Conservation (phyloP, 352 stramenopile genomes). For the Halophytophthora polymorphica region DNA sequence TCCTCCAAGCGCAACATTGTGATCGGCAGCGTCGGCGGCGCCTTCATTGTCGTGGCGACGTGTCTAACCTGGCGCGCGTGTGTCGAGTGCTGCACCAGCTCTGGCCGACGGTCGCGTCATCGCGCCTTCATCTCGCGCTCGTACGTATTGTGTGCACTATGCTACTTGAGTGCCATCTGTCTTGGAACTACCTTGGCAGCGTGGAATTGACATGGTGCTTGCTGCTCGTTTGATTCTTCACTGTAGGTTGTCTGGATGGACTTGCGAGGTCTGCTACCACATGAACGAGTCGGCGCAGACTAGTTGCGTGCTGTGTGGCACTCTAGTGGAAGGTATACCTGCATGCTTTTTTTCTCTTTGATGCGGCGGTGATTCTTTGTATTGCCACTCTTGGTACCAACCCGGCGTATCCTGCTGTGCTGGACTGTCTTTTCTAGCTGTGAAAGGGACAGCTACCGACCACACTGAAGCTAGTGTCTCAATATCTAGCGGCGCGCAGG, state of each 20-base stretch:
- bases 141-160: slow-evolving; percentile 17
- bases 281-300: slow-evolving; percentile 45
- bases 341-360: background rate
- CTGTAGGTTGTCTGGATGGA: slow-evolving; percentile 41
- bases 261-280: slow-evolving; percentile 55
- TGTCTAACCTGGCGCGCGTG: slow-evolving; percentile 51
- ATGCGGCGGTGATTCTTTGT: background rate
- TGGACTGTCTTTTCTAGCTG: slow-evolving; percentile 7
- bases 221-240: background rate
- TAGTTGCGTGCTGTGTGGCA: slow-evolving; percentile 54
- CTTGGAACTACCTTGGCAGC: background rate
- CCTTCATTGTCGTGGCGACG: slow-evolving; percentile 32
- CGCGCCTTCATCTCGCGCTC: slow-evolving; percentile 44
- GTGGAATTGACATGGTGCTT: slow-evolving; percentile 5
- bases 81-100: slow-evolving; percentile 44
- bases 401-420: background rate
- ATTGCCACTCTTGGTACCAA: background rate
- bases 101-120: slow-evolving; percentile 30
- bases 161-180: background rate
- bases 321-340: slow-evolving; percentile 29
- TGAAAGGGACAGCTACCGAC: slow-evolving; percentile 9
- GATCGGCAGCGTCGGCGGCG: slow-evolving; percentile 26
- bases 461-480: slow-evolving; percentile 14
- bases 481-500: slow-evolving; percentile 8
- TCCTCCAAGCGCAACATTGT: slow-evolving; percentile 29